phyloP scores from a whole-genome alignment of 164 flowering plant species.

The Saururus chinensis region DNA sequence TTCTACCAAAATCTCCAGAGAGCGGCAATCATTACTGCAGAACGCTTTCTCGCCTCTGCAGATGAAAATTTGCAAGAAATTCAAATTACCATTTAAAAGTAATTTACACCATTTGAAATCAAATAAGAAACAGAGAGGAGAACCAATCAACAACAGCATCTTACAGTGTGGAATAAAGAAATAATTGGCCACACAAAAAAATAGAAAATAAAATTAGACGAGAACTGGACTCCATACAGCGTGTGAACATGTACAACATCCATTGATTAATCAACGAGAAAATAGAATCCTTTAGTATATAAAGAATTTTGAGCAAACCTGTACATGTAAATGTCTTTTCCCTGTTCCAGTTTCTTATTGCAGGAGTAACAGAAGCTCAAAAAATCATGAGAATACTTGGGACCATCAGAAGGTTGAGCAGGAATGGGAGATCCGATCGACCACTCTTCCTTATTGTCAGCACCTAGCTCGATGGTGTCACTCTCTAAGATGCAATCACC shows the following conservation, averaged over 20 bases:
- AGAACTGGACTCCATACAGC: background rate
- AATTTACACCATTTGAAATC: background rate
- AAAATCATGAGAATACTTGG: constrained; percentile 40
- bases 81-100: background rate
- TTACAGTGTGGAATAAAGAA: too few relatives aligned
- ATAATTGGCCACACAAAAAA: too few relatives aligned
- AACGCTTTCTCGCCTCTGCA: constrained; percentile 86
- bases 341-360: constrained; percentile 61
- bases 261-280: too few relatives aligned
- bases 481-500: constrained; percentile 55
- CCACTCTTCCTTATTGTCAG: background rate
- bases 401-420: background rate
- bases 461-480: constrained; percentile 28
- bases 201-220: background rate
- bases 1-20: constrained; percentile 54
- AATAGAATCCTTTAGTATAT: too few relatives aligned
- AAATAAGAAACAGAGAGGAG: background rate
- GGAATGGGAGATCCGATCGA: background rate
- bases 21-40: constrained; percentile 79
- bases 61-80: background rate
- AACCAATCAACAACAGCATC: background rate
- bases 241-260: too few relatives aligned
- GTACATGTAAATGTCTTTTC: constrained; percentile 85
- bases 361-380: constrained; percentile 65
- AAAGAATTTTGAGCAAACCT: constrained; percentile 30